phyloP scores from a whole-genome alignment of 2,329 filamentous ascomycete species.

The Stemphylium beticola region DNA sequence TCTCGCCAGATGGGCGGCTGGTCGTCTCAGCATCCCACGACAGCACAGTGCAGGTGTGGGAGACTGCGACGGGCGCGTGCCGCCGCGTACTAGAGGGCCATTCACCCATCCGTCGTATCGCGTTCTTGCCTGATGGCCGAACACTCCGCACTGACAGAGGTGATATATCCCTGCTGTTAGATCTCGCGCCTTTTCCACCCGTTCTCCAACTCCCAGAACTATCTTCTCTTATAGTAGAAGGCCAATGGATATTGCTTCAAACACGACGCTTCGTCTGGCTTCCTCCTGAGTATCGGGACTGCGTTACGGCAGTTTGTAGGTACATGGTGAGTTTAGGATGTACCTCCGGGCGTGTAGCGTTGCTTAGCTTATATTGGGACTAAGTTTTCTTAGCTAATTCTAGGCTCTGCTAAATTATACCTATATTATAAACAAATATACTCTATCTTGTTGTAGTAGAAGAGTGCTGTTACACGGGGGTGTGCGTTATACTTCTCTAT shows the following conservation, averaged over 20 bases:
- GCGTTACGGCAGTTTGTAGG: neutral
- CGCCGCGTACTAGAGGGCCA: too few species aligned
- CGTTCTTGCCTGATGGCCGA: neutral
- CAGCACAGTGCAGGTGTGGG: too few species aligned
- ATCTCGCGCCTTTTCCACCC: neutral
- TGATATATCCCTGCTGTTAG: neutral
- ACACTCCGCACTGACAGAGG: neutral
- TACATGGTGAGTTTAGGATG: neutral
- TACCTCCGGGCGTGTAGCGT: neutral
- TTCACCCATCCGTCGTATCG: neutral
- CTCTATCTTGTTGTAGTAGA: too few species aligned
- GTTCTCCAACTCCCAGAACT: neutral
- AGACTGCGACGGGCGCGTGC: too few species aligned
- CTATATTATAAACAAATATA: too few species aligned
- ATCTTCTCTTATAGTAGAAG: neutral
- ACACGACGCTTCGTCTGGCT: neutral
- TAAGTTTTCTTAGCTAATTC: too few species aligned
- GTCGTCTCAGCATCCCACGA: too few species aligned
- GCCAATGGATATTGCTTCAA: neutral
- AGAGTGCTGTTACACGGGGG: too few species aligned
- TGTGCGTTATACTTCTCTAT: too few species aligned
- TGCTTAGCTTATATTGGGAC: too few species aligned
- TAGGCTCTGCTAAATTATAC: too few species aligned
- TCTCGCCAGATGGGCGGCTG: too few species aligned
- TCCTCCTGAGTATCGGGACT: neutral